Evolutionary conservation across 2,329 filamentous ascomycete genomes (phyloP).

Genomic region (Coleophoma crateriformis): DNA sequence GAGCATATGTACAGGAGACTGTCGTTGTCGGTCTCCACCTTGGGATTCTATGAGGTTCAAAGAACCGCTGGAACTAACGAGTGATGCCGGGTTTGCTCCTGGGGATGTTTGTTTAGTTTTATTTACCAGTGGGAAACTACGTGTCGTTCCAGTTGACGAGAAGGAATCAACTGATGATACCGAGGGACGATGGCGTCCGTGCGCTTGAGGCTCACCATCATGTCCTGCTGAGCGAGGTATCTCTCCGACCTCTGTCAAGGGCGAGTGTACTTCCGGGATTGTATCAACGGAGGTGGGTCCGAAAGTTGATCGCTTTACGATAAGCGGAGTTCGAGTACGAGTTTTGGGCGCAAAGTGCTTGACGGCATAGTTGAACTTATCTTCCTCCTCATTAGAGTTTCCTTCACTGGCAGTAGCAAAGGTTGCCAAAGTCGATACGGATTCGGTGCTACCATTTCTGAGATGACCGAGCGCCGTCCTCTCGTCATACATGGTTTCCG

Average conservation of each 20-base stretch:
- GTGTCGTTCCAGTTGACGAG: conserved; percentile 42
- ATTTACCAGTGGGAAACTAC: conserved; percentile 58
- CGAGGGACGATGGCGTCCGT: conserved; percentile 44
- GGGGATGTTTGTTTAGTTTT: conserved; percentile 30
- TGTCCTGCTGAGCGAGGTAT: conserved; percentile 11
- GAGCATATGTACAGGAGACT: conserved; percentile 25
- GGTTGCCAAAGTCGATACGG: conserved; percentile 53
- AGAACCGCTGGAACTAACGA: conserved; percentile 9
- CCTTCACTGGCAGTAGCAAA: conserved; percentile 60
- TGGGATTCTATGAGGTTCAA: conserved; percentile 7
- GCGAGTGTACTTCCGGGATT: conserved; percentile 4
- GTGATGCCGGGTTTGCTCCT: conserved; percentile 5
- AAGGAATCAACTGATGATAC: conserved; percentile 43
- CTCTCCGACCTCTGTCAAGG: conserved; percentile 4
- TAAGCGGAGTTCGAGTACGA: conserved; percentile 8
- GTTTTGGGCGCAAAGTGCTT: conserved; percentile 18
- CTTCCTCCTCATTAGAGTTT: conserved; percentile 30
- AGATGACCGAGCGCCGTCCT: conserved; percentile 28
- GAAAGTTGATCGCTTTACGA: conserved; percentile 22
- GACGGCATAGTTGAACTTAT: conserved; percentile 32
- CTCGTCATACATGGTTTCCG: conserved; percentile 9
- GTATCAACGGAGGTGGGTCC: conserved; percentile 9
- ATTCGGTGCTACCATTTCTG: conserved; percentile 51
- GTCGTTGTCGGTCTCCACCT: conserved; percentile 8
- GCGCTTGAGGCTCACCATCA: conserved; percentile 10